Base-by-base conservation (phyloP, 78 protist species). In the Dictyostelium brefeldianum region DNA sequence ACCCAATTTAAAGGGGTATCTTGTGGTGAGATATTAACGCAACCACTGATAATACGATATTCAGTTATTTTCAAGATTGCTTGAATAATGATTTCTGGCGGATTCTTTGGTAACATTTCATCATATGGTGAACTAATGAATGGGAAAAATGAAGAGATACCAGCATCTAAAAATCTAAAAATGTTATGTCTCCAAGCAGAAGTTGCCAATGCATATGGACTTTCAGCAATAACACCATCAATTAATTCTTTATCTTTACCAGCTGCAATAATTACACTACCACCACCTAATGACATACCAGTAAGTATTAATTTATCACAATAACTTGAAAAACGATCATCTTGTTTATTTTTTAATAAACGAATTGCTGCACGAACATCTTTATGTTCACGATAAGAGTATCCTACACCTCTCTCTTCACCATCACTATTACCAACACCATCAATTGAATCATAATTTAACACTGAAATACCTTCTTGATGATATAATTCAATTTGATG, bases 271-370 rank as follows among this genome's bases (percentile, higher is more conserved):
- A 87, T 64, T 5, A 87, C 92, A 36, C 79, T 62, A n/a, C 85
- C 83, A 5, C 73, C 92, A 64, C 92, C 92, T 14, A 87, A 46
- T 15, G 92, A 87, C 82, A 87, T 87, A 20, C 92, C 92, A 46
- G 92, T 77, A 27, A 87, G 70, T 5, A 87, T 67, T 2, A 87
- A 22, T 27, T 77, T 87, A 31, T 87, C 31, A 15, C 78, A 59
- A 2, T 59, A 25, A 11, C 11, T 25, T n/a, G 83, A 46, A 73
- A 71, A 56, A 9, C 6, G 20, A 12, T 14, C n/a, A 36, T 36
- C 43, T 36, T 36, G 43, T 36, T 36, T 36, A 36, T 36, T 36
- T 5, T 64, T 53, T n/a, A 77, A 81, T 43, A 64, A 36, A 20
- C 83, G 43, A 50, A 87, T 77, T 3, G 92, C 92, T 12, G 92